Conservation (phyloP, 2,329 filamentous ascomycete species). For the Colletotrichum eleusines region DNA sequence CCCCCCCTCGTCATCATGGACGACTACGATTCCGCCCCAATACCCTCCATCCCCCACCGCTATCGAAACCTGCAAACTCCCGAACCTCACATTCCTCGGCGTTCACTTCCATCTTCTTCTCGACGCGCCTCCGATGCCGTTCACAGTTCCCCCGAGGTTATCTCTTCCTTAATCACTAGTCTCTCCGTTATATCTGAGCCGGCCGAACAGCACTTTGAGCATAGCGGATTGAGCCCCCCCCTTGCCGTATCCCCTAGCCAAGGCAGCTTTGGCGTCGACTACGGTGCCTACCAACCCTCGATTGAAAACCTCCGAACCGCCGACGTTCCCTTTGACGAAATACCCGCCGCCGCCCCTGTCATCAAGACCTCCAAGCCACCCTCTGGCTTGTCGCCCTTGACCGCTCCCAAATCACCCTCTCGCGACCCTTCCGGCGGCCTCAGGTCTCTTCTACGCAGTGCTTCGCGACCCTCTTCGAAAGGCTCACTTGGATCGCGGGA, state of each 20-base stretch:
- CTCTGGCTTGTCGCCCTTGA: slow-evolving; percentile 79
- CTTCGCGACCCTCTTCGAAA: slow-evolving; percentile 70
- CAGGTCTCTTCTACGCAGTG: slow-evolving; percentile 69
- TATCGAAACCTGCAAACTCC: slow-evolving; percentile 41
- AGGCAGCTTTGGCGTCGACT: slow-evolving; percentile 78
- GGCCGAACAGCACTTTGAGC: slow-evolving; percentile 77
- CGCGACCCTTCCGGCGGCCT: slow-evolving; percentile 65
- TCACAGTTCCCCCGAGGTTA: slow-evolving; percentile 75
- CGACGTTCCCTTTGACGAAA: slow-evolving; percentile 65
- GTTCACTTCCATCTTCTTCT: slow-evolving; percentile 41
- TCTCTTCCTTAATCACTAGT: slow-evolving; percentile 76
- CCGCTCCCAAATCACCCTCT: slow-evolving; percentile 69
- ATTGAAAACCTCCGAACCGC: slow-evolving; percentile 63
- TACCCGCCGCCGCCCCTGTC: slow-evolving; percentile 75
- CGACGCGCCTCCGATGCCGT: slow-evolving; percentile 48
- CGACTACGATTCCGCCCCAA: slow-evolving; percentile 29
- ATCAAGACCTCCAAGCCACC: slow-evolving; percentile 86
- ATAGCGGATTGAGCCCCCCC: slow-evolving; percentile 54
- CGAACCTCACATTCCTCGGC: slow-evolving; percentile 32
- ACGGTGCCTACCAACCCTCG: slow-evolving; percentile 71
- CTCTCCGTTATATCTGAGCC: slow-evolving; percentile 76
- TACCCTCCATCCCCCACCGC: slow-evolving; percentile 43
- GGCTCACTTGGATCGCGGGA: slow-evolving; percentile 67
- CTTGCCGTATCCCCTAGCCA: slow-evolving; percentile 54
- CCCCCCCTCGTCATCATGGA: slow-evolving; percentile 39